Evolutionary conservation across 345 rosid species (phyloP).

Genomic region (Murraya koenigii): DNA sequence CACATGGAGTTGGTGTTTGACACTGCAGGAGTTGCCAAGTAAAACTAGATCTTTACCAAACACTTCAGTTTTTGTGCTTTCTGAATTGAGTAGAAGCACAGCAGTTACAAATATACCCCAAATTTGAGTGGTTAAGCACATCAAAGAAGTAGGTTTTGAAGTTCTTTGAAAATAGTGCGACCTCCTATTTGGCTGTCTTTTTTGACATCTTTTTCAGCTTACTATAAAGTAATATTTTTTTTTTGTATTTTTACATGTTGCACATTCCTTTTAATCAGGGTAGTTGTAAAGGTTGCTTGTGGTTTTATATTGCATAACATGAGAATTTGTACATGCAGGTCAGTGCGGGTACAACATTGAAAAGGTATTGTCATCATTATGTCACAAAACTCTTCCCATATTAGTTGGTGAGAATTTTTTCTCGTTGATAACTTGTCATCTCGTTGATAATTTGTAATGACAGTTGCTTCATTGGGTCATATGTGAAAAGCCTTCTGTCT

Average conservation of each 20-base stretch:
- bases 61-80: not conserved
- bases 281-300: not conserved
- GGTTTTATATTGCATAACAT: slow-evolving; percentile 13
- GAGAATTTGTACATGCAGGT: slow-evolving; percentile 49
- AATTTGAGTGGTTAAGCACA: not conserved
- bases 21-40: not conserved
- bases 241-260: not conserved
- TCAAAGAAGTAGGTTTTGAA: not conserved
- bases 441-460: not conserved
- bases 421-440: not conserved
- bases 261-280: not conserved
- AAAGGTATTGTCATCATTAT: slow-evolving; percentile 49
- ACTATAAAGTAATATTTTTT: not conserved
- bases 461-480: not conserved
- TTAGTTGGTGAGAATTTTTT: not conserved
- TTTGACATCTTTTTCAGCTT: not conserved
- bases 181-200: not conserved
- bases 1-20: too few species aligned
- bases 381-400: slow-evolving; percentile 5
- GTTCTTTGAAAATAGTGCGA: not conserved
- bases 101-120: not conserved
- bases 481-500: not conserved
- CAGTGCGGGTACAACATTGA: slow-evolving; percentile 72
- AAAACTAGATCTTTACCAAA: not conserved
- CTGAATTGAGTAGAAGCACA: not conserved